Evolutionary conservation across 768 basidiomycete species (phyloP), one percentile per base, ranked within the genome.

Genomic region (Trametes elegans): DNA sequence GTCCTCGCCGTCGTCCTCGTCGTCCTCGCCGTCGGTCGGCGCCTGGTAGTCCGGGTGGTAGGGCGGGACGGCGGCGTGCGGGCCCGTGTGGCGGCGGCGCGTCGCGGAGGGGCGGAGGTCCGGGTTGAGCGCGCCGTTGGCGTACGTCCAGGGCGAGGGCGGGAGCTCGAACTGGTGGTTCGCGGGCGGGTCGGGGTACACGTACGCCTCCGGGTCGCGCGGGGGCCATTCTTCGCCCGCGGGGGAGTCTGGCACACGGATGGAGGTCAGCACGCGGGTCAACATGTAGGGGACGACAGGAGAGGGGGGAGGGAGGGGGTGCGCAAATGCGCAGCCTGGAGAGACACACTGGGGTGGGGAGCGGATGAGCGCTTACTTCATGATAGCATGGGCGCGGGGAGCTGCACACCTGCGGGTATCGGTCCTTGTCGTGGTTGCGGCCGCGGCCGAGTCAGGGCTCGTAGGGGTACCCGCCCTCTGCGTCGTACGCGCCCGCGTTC

Each of bases 71-170:
- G 76, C 64, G 16, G 82, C 81, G 6, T 69, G 64, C 21, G 72
- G 69, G 13, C 75, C 77, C 29, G 69, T 41, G 36, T 59, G 64
- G 49, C 67, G 53, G 39, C 65, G 29, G 16, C 76, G 62, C 3
- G 64, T 46, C 58, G 83, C 88, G 34, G 81, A 84, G 0, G 93
- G 85, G 34, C 74, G 75, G 9, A 96, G 81, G 32, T 74, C 65
- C 7, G 94, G 94, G 65, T 97, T 97, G 13, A 94, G 64, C 13
- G 76, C 72, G 18, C 76, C 87, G 47, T 88, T 87, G 59, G 87
- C 84, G 65, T 90, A 96, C 13, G 92, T 92, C 87, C 93, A 97
- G 5, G 94, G 92, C 5, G 82, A 84, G 21, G 76, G 68, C 1
- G 83, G 79, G 29, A 85, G 78, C 29, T 67, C 68, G 60, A 83